phyloP scores from a whole-genome alignment of 2,329 filamentous ascomycete genomes.

The Neophaeococcomyces aloes region DNA sequence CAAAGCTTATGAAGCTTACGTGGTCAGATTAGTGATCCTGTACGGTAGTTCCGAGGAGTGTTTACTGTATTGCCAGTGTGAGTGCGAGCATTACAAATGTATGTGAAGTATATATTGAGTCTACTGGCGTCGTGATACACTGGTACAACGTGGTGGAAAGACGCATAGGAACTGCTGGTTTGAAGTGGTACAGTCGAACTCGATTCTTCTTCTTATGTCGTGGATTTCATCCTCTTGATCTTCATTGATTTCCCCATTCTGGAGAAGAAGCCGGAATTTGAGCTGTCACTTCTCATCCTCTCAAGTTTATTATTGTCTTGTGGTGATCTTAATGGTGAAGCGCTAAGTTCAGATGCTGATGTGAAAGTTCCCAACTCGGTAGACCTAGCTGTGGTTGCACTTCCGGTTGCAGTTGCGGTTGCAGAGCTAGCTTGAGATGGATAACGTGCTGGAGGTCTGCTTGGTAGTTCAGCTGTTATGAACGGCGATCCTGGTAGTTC shows the following conservation, averaged over 20 bases:
- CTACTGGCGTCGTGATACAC: no score
- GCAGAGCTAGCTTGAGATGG: neutral
- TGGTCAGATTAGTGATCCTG: no score
- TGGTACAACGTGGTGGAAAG: no score
- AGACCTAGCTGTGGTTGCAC: neutral
- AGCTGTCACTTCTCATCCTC: constrained; percentile 11
- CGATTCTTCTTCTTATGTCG: neutral
- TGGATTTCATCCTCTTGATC: constrained; percentile 12
- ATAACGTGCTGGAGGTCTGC: neutral
- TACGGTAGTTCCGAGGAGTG: no score
- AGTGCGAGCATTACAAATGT: no score
- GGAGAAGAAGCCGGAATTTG: constrained; percentile 14
- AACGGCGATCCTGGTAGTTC: constrained; percentile 16
- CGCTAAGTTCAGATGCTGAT: neutral
- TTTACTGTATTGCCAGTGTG: no score
- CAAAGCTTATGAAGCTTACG: no score
- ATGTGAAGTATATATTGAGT: no score
- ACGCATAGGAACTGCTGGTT: no score
- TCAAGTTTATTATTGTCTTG: constrained; percentile 2
- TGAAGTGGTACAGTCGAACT: no score
- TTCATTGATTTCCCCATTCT: constrained; percentile 7
- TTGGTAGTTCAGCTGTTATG: neutral
- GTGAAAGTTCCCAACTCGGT: neutral
- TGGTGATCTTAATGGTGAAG: constrained; percentile 3
- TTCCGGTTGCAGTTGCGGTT: neutral